Percentiles rank a stretch among this genome's conserved stretches.
phyloP scores from a whole-genome alignment of 73 alveolate genomes.

The Uronychia binucleata region DNA sequence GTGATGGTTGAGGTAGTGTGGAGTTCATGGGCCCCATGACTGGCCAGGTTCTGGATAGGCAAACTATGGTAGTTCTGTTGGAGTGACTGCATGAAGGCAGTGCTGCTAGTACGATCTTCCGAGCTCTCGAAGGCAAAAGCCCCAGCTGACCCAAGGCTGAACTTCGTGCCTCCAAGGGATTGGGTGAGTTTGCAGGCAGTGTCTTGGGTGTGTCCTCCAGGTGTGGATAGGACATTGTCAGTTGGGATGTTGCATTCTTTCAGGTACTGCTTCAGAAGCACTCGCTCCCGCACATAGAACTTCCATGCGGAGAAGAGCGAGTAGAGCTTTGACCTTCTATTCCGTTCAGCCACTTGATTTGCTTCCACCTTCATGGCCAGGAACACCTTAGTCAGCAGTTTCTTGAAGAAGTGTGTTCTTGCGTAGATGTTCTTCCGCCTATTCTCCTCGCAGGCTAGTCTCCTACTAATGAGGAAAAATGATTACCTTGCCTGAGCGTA shows the following conservation, averaged over 20 bases:
- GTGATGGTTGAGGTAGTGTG: too few species aligned
- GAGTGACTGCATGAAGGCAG: not conserved
- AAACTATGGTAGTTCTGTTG: not conserved
- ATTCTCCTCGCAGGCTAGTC: not conserved
- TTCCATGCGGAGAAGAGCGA: constrained; percentile 52
- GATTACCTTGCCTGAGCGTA: constrained; percentile 9
- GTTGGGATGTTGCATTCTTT: constrained; percentile 21
- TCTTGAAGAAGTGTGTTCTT: constrained; percentile 11
- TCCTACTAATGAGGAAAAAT: not conserved
- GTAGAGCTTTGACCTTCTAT: constrained; percentile 41
- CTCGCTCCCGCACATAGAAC: constrained; percentile 43
- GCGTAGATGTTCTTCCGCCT: constrained; percentile 27
- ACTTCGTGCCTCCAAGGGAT: not conserved
- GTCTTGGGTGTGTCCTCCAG: not conserved
- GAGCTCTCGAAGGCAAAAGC: not conserved
- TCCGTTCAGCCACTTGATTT: constrained; percentile 11
- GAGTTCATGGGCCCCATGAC: too few species aligned
- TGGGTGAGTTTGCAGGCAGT: not conserved
- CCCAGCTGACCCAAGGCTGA: not conserved
- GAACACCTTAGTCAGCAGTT: constrained; percentile 5
- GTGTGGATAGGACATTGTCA: not conserved
- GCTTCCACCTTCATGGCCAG: constrained; percentile 11
- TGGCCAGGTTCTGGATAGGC: not conserved
- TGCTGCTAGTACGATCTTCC: not conserved
- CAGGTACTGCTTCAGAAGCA: constrained; percentile 30